Percentiles rank a stretch among this genome's conserved stretches.
These are phyloP conservation scores for Elsinoe perseae DNA, from an alignment of 2,329 filamentous ascomycete species.

Conservation along the genomic window DNA sequence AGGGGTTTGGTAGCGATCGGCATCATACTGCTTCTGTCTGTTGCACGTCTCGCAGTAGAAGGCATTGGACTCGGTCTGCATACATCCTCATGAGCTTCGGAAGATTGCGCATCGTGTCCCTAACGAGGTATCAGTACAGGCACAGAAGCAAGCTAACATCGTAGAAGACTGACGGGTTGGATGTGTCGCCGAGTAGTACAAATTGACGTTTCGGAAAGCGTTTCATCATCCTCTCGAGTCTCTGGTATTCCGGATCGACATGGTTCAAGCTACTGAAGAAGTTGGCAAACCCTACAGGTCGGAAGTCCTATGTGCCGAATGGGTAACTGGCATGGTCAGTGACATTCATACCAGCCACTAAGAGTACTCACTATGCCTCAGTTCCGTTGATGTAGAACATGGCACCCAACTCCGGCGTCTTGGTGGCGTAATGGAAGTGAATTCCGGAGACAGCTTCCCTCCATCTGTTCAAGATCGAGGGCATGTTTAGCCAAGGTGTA, in stretches of 20 bases:
- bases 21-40: conserved; percentile 20
- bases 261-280: not conserved
- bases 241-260: conserved; percentile 17
- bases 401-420: conserved; percentile 20
- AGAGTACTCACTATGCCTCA: conserved; percentile 3
- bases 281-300: conserved; percentile 20
- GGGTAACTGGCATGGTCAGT: conserved; percentile 20
- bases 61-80: conserved; percentile 22
- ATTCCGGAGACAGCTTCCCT: conserved; percentile 12
- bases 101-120: conserved; percentile 20
- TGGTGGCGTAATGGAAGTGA: conserved; percentile 25
- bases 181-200: conserved; percentile 24
- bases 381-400: conserved; percentile 18
- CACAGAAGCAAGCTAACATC: not conserved
- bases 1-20: not conserved
- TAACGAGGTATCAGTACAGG: not conserved
- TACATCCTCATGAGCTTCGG: conserved; percentile 17
- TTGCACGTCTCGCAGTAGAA: conserved; percentile 22
- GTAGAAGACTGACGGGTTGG: conserved; percentile 17
- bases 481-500: conserved; percentile 22
- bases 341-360: not conserved
- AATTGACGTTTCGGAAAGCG: conserved; percentile 22
- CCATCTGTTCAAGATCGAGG: conserved; percentile 18
- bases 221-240: conserved; percentile 20
- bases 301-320: conserved; percentile 23